Evolutionary conservation across 805 yeast species (phyloP), one percentile per base, ranked within the genome.

Genomic region (Metschnikowia shivogae): DNA sequence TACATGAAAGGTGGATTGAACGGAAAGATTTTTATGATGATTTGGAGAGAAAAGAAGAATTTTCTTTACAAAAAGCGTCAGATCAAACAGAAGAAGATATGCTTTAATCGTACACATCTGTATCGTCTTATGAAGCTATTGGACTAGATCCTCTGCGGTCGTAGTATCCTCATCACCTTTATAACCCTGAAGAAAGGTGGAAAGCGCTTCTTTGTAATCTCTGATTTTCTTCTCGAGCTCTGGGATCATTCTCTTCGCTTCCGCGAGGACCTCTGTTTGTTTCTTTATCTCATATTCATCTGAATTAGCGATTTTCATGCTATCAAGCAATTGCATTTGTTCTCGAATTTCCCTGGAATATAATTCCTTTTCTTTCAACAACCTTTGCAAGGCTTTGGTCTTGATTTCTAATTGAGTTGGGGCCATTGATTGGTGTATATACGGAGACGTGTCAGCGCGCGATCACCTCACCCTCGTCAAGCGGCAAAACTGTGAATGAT

Each of bases 1-100:
- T 89, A 4, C 99, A 93, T 55, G 99, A 93, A 53, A 74, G 99
- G 48, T 93, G 99, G 99, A 78, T 93, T 9, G 97, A 88, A 46
- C 74, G 82, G 53, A 93, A 90, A 61, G 84, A 78, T 24, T 70
- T 69, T 40, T 89, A 87, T 63, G 99, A 93, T 52, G 74, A 77
- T 40, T 44, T 56, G 40, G 76, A 69, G 46, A 27, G 42, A 45
- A 58, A n/a, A 58, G 68, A 55, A 46, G 39, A 32, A 45, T 42
- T 7, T 76, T 14, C 19, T 11, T 11, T 20, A 29, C 19, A 10
- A 10, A 20, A 29, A 9, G 33, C 34, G 27, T 29, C 34, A 9
- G 19, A n/a, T 20, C 34, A 37, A 27, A 24, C 39, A 32, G 39
- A 36, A 20, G 34, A 37, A 73, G 36, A 62, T n/a, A 34, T 26